phyloP scores from a whole-genome alignment of 768 basidiomycete genomes.

The Amylocystis lapponica region DNA sequence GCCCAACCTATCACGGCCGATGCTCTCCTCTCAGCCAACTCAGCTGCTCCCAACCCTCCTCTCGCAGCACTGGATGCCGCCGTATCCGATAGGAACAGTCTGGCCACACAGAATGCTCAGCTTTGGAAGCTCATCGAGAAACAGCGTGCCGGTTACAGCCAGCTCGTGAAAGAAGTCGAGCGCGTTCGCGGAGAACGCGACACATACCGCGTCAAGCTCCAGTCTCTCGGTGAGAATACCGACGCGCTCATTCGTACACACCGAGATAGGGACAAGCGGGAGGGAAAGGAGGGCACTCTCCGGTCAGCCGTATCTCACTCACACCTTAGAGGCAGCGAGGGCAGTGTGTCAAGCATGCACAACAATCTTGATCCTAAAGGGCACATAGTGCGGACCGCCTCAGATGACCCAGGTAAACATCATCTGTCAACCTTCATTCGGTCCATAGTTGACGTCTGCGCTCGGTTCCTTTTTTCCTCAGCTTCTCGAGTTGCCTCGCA shows the following conservation, averaged over 20 bases:
- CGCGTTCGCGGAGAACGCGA: conserved; percentile 80
- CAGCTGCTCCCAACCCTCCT: conserved; percentile 45
- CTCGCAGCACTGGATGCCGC: conserved; percentile 66
- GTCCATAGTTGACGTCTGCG: neutral
- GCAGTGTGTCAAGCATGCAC: conserved; percentile 9
- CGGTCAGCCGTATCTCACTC: conserved; percentile 25
- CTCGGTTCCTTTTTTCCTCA: neutral
- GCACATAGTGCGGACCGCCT: conserved; percentile 19
- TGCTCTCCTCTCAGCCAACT: conserved; percentile 49
- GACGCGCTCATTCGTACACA: conserved; percentile 32
- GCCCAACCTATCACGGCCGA: conserved; percentile 42
- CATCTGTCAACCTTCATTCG: neutral
- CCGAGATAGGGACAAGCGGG: conserved; percentile 24
- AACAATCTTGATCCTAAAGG: conserved; percentile 22
- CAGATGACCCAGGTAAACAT: conserved; percentile 31
- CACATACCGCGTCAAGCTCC: conserved; percentile 37
- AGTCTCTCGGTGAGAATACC: conserved; percentile 36
- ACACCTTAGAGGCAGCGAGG: conserved; percentile 21
- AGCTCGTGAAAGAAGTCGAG: conserved; percentile 80
- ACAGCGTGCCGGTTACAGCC: conserved; percentile 74
- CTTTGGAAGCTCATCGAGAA: conserved; percentile 96
- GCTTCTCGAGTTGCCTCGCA: conserved; percentile 6
- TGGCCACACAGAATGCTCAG: conserved; percentile 81
- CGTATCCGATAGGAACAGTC: conserved; percentile 72
- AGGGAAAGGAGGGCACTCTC: conserved; percentile 22